A percentile compares a stretch with the other conserved stretches of the same genome.
Conservation (phyloP, 202 grass and related monocot genomes). For the Saccharum hybrid region DNA sequence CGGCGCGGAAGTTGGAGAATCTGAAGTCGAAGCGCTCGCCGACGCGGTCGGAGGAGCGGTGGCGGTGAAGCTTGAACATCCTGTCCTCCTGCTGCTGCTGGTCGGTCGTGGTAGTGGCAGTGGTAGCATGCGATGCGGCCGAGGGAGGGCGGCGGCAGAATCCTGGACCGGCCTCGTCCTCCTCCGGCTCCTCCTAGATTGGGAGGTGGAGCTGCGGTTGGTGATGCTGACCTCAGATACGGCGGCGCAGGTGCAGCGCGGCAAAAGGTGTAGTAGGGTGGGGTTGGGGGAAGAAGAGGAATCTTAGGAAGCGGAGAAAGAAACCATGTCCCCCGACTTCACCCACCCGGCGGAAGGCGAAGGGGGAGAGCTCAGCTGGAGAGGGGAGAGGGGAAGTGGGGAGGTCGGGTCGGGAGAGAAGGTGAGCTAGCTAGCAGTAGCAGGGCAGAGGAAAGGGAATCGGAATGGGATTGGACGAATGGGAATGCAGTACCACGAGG, state of each 20-base stretch:
- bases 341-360: background rate
- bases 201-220: background rate
- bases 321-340: background rate
- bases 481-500: too few species aligned
- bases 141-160: background rate
- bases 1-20: constrained; percentile 80
- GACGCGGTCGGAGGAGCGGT: constrained; percentile 68
- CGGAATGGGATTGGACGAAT: too few species aligned
- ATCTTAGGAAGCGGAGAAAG: constrained; percentile 48
- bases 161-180: background rate
- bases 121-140: too few species aligned
- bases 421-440: too few species aligned
- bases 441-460: too few species aligned
- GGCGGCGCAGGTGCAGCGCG: too few species aligned
- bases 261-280: too few species aligned
- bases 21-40: constrained; percentile 91
- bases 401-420: too few species aligned
- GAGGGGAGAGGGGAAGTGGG: too few species aligned
- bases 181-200: background rate
- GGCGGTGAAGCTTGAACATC: constrained; percentile 96
- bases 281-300: background rate
- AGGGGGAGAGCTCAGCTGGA: too few species aligned
- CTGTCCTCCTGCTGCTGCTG: background rate
- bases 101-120: background rate
- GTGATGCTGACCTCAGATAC: background rate